Conservation (phyloP, 169 alveolate species). For the Eimeria sp. region DNA sequence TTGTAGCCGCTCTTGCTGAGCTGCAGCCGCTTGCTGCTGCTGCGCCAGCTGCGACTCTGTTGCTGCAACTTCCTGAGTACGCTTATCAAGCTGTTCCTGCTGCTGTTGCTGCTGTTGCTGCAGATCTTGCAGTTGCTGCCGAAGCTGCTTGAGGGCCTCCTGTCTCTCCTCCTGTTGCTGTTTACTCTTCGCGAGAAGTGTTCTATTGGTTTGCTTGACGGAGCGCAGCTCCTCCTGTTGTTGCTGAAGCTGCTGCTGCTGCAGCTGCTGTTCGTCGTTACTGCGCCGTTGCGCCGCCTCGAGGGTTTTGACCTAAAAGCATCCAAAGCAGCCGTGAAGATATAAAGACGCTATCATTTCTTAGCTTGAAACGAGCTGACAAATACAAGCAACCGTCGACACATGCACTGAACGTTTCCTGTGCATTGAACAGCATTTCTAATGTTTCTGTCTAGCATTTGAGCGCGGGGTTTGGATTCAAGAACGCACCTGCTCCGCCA, state of each 20-base stretch:
- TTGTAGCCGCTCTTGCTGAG: slow-evolving; percentile 56
- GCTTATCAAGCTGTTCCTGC: slow-evolving; percentile 48
- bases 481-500: slow-evolving; percentile 46
- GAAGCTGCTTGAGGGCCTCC: slow-evolving; percentile 39
- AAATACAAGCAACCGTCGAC: not conserved
- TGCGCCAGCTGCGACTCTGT: slow-evolving; percentile 51
- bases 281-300: slow-evolving; percentile 74
- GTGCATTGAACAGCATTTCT: not conserved
- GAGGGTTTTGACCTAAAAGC: slow-evolving; percentile 18
- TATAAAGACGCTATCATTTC: not conserved
- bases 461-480: not conserved
- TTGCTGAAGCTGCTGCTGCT: slow-evolving; percentile 56
- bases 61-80: slow-evolving; percentile 38
- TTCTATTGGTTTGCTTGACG: slow-evolving; percentile 38
- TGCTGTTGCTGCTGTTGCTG: slow-evolving; percentile 53
- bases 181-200: slow-evolving; percentile 26
- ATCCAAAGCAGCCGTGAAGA: not conserved
- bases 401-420: not conserved
- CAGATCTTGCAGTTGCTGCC: slow-evolving; percentile 59
- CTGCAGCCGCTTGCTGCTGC: slow-evolving; percentile 68
- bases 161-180: slow-evolving; percentile 76
- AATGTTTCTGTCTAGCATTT: not conserved
- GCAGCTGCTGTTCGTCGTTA: slow-evolving; percentile 64
- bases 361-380: not conserved
- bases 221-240: slow-evolving; percentile 70